These are phyloP conservation scores for Alternaria panax DNA, from an alignment of 2,329 filamentous ascomycete genomes.

Conservation along the genomic window DNA sequence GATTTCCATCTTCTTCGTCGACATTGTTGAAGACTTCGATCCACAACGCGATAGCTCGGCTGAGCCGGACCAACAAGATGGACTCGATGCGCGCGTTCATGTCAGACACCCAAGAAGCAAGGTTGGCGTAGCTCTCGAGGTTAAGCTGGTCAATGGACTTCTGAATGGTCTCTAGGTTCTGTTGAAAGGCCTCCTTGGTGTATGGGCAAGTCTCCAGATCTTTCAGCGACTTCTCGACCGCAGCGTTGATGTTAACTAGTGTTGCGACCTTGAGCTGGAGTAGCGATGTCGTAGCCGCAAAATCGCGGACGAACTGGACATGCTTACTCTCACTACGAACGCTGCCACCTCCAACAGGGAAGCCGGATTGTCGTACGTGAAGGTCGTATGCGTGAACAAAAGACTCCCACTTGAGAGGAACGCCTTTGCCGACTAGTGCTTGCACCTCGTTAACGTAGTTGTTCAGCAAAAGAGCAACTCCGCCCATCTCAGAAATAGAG, in stretches of 20 bases:
- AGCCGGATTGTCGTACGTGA: constrained; percentile 71
- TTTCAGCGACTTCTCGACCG: constrained; percentile 78
- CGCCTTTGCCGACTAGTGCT: constrained; percentile 80
- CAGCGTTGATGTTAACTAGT: constrained; percentile 80
- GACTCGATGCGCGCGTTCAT: constrained; percentile 86
- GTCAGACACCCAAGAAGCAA: constrained; percentile 85
- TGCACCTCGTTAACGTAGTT: constrained; percentile 94
- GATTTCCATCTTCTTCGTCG: constrained; percentile 44
- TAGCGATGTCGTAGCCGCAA: constrained; percentile 84
- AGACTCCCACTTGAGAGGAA: constrained; percentile 94
- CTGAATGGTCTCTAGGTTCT: constrained; percentile 84
- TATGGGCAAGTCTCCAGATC: constrained; percentile 89
- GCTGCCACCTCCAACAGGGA: constrained; percentile 67
- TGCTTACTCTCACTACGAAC: constrained; percentile 81
- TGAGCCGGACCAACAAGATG: constrained; percentile 81
- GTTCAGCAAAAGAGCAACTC: constrained; percentile 85
- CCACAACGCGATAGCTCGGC: constrained; percentile 85
- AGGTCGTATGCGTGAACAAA: constrained; percentile 97
- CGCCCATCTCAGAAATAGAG: constrained; percentile 82
- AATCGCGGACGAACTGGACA: constrained; percentile 94
- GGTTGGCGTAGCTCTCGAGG: constrained; percentile 92
- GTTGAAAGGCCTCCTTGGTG: constrained; percentile 77
- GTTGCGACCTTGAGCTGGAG: constrained; percentile 87
- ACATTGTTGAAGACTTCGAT: constrained; percentile 76
- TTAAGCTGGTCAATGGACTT: constrained; percentile 95